Conservation (phyloP, 1,284 basidiomycete species). For the Neolentinus lepideus region DNA sequence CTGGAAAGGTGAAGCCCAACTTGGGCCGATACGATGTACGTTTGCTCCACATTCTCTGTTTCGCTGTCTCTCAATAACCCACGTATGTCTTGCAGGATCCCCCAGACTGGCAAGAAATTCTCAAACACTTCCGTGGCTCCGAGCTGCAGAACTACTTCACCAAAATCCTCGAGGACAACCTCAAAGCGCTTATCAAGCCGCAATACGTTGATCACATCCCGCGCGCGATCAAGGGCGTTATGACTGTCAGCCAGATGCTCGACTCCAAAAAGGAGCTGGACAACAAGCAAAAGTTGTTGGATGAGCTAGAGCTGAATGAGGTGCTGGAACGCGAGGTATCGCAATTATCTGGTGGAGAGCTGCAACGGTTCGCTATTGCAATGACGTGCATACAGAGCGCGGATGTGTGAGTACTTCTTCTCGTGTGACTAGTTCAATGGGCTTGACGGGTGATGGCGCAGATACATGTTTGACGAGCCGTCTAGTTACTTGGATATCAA, state of each 20-base stretch:
- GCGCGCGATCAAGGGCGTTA: constrained; percentile 84
- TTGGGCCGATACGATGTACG: constrained; percentile 84
- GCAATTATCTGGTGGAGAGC: constrained; percentile 90
- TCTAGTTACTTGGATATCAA: constrained; percentile 95
- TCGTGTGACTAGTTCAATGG: neutral
- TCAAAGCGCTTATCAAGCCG: constrained; percentile 96
- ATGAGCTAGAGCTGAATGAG: constrained; percentile 80
- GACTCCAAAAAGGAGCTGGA: constrained; percentile 80
- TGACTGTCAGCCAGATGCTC: constrained; percentile 86
- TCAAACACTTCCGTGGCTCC: constrained; percentile 95
- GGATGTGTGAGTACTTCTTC: constrained; percentile 61
- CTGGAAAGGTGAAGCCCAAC: constrained; percentile 94
- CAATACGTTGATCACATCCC: constrained; percentile 99
- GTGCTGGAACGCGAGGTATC: constrained; percentile 78
- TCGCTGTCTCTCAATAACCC: neutral
- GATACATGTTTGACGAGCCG: constrained; percentile 97
- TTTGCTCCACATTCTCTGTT: constrained; percentile 10
- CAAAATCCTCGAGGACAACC: constrained; percentile 95
- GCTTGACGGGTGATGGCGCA: constrained; percentile 20
- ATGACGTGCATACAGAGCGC: constrained; percentile 90
- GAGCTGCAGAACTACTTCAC: constrained; percentile 99
- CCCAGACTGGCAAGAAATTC: constrained; percentile 95
- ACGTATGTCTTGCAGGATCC: constrained; percentile 57
- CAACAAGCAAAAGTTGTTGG: constrained; percentile 78
- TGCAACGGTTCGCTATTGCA: constrained; percentile 93